phyloP scores from a whole-genome alignment of 140 eudicot genomes.

The Ambrosia hybrid region DNA sequence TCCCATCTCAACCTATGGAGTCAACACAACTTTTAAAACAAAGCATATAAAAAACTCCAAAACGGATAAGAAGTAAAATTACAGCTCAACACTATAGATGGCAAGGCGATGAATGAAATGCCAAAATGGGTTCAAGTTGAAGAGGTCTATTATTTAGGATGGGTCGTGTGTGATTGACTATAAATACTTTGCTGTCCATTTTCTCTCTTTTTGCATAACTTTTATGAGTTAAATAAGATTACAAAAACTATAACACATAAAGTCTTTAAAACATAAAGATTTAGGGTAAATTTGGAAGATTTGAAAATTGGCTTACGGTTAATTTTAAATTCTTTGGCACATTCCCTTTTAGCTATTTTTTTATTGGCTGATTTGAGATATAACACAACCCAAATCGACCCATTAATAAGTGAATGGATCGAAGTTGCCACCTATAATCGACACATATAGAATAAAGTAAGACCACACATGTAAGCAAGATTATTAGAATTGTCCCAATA shows the following conservation, averaged over 20 bases:
- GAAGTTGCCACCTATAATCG: too few species aligned
- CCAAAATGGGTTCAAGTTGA: not conserved
- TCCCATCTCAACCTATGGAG: constrained; percentile 85
- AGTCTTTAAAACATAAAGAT: not conserved
- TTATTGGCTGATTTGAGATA: not conserved
- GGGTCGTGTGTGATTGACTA: not conserved
- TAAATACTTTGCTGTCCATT: not conserved
- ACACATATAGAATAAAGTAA: not conserved
- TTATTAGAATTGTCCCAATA: not conserved
- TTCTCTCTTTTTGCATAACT: not conserved
- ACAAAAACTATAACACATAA: not conserved
- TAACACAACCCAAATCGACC: not conserved
- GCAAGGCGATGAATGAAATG: not conserved
- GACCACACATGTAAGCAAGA: not conserved
- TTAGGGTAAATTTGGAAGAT: not conserved
- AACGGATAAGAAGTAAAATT: not conserved
- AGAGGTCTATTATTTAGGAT: not conserved
- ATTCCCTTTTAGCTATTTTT: not conserved
- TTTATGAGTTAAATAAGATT: not conserved
- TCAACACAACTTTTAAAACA: constrained; percentile 8
- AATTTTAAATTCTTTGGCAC: not conserved
- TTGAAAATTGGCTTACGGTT: not conserved
- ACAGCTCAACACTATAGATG: not conserved
- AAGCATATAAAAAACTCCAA: not conserved
- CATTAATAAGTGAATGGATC: too few species aligned